Conservation (phyloP, 306 rosid genomes). For the Coriaria nepalensis region DNA sequence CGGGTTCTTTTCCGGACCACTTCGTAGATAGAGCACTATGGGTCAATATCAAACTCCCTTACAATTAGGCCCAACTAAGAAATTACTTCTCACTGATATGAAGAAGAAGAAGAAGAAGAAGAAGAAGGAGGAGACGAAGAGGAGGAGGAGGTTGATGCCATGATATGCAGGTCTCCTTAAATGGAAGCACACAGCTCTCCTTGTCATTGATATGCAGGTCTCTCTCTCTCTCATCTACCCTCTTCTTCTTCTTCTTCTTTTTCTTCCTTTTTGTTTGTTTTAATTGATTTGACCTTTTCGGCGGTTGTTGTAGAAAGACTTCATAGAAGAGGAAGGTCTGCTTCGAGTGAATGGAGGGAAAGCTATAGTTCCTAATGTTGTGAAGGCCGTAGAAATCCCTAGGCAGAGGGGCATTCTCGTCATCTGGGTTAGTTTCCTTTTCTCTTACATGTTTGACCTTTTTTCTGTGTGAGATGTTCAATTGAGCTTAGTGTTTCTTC, state of each 20-base stretch:
- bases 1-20: conserved; percentile 22
- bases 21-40: neutral
- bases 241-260: no score
- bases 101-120: no score
- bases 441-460: neutral
- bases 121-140: no score
- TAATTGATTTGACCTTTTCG: neutral
- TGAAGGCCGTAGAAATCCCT: conserved; percentile 48
- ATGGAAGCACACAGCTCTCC: conserved; percentile 45
- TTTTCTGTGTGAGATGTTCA: neutral
- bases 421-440: conserved; percentile 42
- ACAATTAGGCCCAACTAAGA: no score
- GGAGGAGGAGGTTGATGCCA: neutral
- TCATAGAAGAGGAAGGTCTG: conserved; percentile 38
- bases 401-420: conserved; percentile 55
- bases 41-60: no score
- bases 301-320: conserved; percentile 41
- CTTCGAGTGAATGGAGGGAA: conserved; percentile 47
- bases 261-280: neutral
- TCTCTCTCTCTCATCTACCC: conserved; percentile 1
- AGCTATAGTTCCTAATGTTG: conserved; percentile 56
- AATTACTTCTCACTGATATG: no score
- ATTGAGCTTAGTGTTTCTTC: neutral
- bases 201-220: conserved; percentile 85
- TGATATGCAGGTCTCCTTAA: conserved; percentile 74